Percentiles rank a stretch among this genome's conserved stretches.
Conservation (phyloP, 495 filamentous ascomycete species). For the Aspergillus hancockii region DNA sequence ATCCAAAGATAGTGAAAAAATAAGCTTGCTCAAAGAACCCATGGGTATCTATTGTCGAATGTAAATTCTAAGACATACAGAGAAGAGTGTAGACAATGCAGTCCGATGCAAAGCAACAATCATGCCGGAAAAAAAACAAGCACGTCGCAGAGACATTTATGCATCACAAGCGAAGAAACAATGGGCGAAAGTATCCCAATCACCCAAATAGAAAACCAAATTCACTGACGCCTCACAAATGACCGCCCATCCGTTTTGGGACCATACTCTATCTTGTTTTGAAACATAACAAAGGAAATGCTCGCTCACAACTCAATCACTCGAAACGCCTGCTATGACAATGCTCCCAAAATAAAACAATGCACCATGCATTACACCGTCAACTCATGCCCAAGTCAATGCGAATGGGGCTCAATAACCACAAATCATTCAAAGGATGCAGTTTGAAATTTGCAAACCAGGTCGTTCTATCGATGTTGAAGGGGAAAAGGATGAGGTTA, state of each 20-base stretch:
- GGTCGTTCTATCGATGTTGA: slow-evolving; percentile 17
- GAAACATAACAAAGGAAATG: slow-evolving; percentile 21
- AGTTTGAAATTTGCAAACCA: slow-evolving; percentile 10
- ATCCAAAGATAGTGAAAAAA: background rate
- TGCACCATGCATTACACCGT: slow-evolving; percentile 29
- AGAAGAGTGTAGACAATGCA: slow-evolving; percentile 3
- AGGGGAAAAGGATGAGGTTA: background rate
- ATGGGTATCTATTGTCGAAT: slow-evolving; percentile 25
- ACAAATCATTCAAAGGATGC: slow-evolving; percentile 13
- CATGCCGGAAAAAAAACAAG: slow-evolving; percentile 8
- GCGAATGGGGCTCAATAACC: slow-evolving; percentile 10
- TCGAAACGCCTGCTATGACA: slow-evolving; percentile 19
- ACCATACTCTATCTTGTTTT: slow-evolving; percentile 23
- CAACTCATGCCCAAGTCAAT: slow-evolving; percentile 21
- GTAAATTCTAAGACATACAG: slow-evolving; percentile 13
- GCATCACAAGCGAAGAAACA: background rate
- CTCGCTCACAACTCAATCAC: slow-evolving; percentile 21
- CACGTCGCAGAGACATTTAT: background rate
- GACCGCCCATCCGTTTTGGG: slow-evolving; percentile 13
- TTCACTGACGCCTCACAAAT: slow-evolving; percentile 11
- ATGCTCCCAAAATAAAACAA: slow-evolving; percentile 32
- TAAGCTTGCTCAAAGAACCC: slow-evolving; percentile 11
- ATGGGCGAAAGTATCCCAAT: background rate
- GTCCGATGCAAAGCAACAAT: slow-evolving; percentile 3
- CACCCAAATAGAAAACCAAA: background rate